phyloP scores from a whole-genome alignment of 2,329 filamentous ascomycete species.

The Aspergillus proliferans region DNA sequence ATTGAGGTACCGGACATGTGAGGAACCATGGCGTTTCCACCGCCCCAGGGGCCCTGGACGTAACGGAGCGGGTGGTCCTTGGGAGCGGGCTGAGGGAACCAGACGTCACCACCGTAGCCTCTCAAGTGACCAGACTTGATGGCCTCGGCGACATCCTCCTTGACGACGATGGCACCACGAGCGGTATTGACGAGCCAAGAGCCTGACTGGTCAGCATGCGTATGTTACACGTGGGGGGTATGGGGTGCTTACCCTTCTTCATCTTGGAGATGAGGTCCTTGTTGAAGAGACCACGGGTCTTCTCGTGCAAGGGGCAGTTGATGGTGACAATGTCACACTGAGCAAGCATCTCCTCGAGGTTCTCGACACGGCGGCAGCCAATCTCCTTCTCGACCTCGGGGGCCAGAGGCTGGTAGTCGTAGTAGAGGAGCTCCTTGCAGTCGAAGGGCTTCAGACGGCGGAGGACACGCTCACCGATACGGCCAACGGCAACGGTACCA shows the following conservation, averaged over 20 bases:
- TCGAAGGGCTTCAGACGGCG: slow-evolving; percentile 94
- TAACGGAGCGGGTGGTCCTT: slow-evolving; percentile 87
- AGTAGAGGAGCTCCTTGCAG: slow-evolving; percentile 99
- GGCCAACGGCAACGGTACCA: slow-evolving; percentile 92
- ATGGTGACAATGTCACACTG: slow-evolving; percentile 98
- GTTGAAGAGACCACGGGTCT: slow-evolving; percentile 94
- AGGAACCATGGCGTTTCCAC: slow-evolving; percentile 96
- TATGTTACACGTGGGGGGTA: slow-evolving; percentile 2
- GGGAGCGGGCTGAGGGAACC: slow-evolving; percentile 97
- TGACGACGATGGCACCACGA: slow-evolving; percentile 97
- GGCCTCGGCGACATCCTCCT: slow-evolving; percentile 94
- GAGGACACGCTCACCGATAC: slow-evolving; percentile 96
- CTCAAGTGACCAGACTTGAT: slow-evolving; percentile 75
- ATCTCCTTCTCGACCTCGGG: slow-evolving; percentile 90
- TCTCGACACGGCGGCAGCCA: slow-evolving; percentile 81
- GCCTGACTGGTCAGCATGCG: slow-evolving; percentile 43
- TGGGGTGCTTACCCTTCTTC: slow-evolving; percentile 68
- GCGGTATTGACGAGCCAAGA: slow-evolving; percentile 98
- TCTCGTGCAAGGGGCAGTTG: slow-evolving; percentile 99
- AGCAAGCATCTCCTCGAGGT: slow-evolving; percentile 83
- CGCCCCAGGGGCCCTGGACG: slow-evolving; percentile 90
- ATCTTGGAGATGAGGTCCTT: slow-evolving; percentile 98
- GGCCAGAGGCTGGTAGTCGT: slow-evolving; percentile 92
- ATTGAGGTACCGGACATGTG: slow-evolving; percentile 99
- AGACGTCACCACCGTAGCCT: slow-evolving; percentile 51